Evolutionary conservation across 768 basidiomycete species (phyloP).

Genomic region (Dictyophora rubrovolvata): DNA sequence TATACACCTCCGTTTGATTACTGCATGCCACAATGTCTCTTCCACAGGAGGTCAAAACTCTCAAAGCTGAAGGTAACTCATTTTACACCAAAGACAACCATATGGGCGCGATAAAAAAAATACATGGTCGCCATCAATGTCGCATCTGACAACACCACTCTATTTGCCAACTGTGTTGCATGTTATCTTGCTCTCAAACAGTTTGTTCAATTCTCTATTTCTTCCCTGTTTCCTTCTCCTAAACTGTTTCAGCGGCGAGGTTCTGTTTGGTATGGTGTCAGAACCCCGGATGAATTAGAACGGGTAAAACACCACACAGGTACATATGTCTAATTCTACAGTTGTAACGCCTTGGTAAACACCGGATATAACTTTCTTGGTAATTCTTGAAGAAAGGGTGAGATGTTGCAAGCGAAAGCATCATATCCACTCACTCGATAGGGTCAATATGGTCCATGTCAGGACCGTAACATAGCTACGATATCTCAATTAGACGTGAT

Average conservation of each 20-base stretch:
- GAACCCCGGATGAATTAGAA: conserved; percentile 5
- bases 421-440: conserved; percentile 55
- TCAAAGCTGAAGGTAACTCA: too few relatives aligned
- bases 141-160: too few relatives aligned
- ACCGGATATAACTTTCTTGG: conserved; percentile 87
- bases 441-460: conserved; percentile 89
- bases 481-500: conserved; percentile 13
- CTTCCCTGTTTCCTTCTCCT: too few relatives aligned
- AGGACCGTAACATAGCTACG: conserved; percentile 83
- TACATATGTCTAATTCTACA: conserved; percentile 85
- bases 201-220: too few relatives aligned
- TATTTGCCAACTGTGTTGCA: too few relatives aligned
- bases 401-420: background rate
- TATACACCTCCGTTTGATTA: too few relatives aligned
- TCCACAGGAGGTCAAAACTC: too few relatives aligned
- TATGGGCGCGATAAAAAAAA: too few relatives aligned
- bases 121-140: too few relatives aligned
- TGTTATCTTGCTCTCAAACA: too few relatives aligned
- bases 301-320: background rate
- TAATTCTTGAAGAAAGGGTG: conserved; percentile 39
- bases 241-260: conserved; percentile 93
- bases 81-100: too few relatives aligned
- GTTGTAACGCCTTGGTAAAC: conserved; percentile 96
- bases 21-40: too few relatives aligned
- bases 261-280: conserved; percentile 42